These are phyloP conservation scores for Vicia sativa DNA, from an alignment of 306 rosid genomes.

Conservation along the genomic window DNA sequence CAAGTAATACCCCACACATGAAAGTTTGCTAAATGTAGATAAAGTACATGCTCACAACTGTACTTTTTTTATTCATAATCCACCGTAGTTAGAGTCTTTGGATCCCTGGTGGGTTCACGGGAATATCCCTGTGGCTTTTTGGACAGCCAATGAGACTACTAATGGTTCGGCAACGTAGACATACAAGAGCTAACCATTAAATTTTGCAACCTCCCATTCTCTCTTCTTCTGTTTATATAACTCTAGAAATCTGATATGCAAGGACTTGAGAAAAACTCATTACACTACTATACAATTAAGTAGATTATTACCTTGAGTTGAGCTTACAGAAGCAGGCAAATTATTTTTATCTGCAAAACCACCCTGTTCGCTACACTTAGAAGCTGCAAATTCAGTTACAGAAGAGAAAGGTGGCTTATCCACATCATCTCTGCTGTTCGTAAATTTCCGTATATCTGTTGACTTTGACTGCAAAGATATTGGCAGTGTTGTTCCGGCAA, in stretches of 20 bases:
- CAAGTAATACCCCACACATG: neutral
- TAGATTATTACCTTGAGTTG: conserved; percentile 54
- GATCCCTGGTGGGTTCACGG: neutral
- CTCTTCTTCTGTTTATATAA: neutral
- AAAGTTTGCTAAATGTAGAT: neutral
- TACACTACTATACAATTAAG: conserved; percentile 13
- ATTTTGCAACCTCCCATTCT: neutral
- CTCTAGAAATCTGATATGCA: neutral
- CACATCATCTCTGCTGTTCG: conserved; percentile 70
- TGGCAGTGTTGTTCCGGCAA: conserved; percentile 70
- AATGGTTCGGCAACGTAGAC: neutral
- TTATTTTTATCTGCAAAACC: conserved; percentile 56
- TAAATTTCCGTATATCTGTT: conserved; percentile 57
- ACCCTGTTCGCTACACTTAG: conserved; percentile 57
- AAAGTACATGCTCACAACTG: neutral
- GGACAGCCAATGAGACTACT: conserved; percentile 4
- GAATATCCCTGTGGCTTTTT: neutral
- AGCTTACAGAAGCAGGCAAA: conserved; percentile 57
- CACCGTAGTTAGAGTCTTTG: neutral
- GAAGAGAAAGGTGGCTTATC: conserved; percentile 59
- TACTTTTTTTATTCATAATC: conserved; percentile 5
- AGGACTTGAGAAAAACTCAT: neutral
- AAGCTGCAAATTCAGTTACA: conserved; percentile 60
- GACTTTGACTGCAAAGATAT: conserved; percentile 71
- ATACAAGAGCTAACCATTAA: neutral